phyloP scores from a whole-genome alignment of 805 yeast species.

The Lipomyces lipofer region DNA sequence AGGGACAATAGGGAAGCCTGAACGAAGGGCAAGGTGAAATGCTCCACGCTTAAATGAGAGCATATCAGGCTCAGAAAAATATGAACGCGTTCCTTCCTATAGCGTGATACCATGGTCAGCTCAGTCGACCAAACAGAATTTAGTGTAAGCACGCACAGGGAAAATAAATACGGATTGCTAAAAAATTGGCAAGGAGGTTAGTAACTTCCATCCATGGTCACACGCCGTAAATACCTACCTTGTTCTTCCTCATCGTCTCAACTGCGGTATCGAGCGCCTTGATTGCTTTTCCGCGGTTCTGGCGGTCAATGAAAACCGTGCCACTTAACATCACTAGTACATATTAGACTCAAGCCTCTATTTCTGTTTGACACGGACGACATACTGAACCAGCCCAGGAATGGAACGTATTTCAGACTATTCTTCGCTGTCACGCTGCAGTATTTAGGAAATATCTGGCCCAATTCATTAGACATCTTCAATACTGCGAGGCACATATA shows the following conservation, averaged over 20 bases:
- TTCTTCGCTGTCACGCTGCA: conserved; percentile 92
- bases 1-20: conserved; percentile 86
- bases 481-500: not conserved
- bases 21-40: conserved; percentile 94
- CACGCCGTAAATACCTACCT: no score
- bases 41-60: conserved; percentile 97
- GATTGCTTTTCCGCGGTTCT: conserved; percentile 72
- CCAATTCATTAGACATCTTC: not conserved
- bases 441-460: conserved; percentile 70
- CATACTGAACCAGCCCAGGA: conserved; percentile 86
- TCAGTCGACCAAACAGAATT: no score
- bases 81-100: conserved; percentile 92
- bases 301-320: conserved; percentile 85
- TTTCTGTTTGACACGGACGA: no score
- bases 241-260: conserved; percentile 55
- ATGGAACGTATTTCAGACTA: conserved; percentile 78
- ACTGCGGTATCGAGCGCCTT: conserved; percentile 72
- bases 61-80: conserved; percentile 62
- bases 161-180: conserved; percentile 83
- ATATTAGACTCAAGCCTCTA: no score
- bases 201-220: no score
- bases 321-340: conserved; percentile 74
- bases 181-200: no score
- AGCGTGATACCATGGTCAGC: no score
- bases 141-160: conserved; percentile 56